Evolutionary conservation across 345 rosid species (phyloP).

Genomic region (Aethionema arabicum): DNA sequence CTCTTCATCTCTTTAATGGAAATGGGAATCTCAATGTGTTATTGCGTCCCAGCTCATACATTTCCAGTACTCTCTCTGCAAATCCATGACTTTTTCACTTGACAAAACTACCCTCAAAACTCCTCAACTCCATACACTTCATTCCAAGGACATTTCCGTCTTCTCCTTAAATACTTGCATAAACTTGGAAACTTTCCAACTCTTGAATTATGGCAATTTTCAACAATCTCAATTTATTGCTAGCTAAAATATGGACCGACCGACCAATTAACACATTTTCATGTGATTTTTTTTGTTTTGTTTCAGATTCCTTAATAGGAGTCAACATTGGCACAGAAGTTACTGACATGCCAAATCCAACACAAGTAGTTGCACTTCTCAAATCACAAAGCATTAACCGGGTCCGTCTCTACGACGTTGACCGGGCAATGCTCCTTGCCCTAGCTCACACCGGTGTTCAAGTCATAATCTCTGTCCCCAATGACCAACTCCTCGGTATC

Average conservation of each 20-base stretch:
- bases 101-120: constrained; percentile 26
- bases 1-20: constrained; percentile 26
- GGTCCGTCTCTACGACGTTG: constrained; percentile 85
- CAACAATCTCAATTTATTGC: constrained; percentile 1
- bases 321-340: constrained; percentile 88
- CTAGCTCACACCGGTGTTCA: constrained; percentile 84
- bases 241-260: constrained; percentile 25
- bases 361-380: constrained; percentile 82
- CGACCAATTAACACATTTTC: constrained; percentile 17
- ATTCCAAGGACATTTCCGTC: constrained; percentile 15
- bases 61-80: constrained; percentile 28
- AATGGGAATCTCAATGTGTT: constrained; percentile 39
- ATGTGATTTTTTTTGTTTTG: background rate
- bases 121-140: background rate
- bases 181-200: background rate
- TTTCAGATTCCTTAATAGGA: constrained; percentile 77
- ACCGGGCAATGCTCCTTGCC: constrained; percentile 75
- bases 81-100: background rate
- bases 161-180: background rate
- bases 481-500: constrained; percentile 89
- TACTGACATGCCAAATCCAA: constrained; percentile 86
- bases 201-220: constrained; percentile 13
- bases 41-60: constrained; percentile 43
- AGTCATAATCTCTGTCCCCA: constrained; percentile 91
- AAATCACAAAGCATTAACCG: constrained; percentile 78